Evolutionary conservation across 345 rosid species (phyloP), one percentile per base, ranked within the genome.

Genomic region (Turritis glabra): DNA sequence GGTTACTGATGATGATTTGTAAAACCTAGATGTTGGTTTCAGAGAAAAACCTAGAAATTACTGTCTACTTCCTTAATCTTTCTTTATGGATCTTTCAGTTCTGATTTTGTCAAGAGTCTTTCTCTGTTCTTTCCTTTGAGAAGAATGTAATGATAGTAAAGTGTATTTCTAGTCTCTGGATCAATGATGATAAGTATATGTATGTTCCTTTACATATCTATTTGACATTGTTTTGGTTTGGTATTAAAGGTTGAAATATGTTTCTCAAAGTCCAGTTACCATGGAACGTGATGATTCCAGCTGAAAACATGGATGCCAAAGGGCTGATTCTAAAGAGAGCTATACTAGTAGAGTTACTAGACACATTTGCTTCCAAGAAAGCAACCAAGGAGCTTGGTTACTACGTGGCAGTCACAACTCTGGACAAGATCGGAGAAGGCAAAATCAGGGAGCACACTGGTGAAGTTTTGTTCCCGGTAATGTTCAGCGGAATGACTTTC

Each of bases 261-360:
- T 91, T 77, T 73, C 90, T 95, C 72, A 82, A 92, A 77, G 93
- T 86, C 27, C 66, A 83, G 82, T 19, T 90, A 73, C 88, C 89
- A 0, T 92, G 97, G 97, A 89, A 95, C 73, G 93, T 87, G 18
- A 82, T 90, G 53, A 82, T 91, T 54, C 76, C 97, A n/a, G 84
- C 92, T 2, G 92, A 86, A 47, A 75, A 78, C 73, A 77, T 90
- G 79, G 96, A 84, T n/a, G 81, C 85, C 0, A 82, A 90, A 38
- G 96, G 96, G 18, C 63, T 87, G 65, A 84, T 89, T 82, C 89
- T 90, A 7, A 89, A 92, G 53, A 86, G 85, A 67, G 81, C 90
- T 5, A 86, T 95, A 27, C 59, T 91, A 4, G 8, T 84, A 5
- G 85, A 83, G 53, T 73, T 94, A 47, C 46, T 87, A 73, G 91